phyloP scores from a whole-genome alignment of 129 eudicot species.

The Ambrosia trifida region DNA sequence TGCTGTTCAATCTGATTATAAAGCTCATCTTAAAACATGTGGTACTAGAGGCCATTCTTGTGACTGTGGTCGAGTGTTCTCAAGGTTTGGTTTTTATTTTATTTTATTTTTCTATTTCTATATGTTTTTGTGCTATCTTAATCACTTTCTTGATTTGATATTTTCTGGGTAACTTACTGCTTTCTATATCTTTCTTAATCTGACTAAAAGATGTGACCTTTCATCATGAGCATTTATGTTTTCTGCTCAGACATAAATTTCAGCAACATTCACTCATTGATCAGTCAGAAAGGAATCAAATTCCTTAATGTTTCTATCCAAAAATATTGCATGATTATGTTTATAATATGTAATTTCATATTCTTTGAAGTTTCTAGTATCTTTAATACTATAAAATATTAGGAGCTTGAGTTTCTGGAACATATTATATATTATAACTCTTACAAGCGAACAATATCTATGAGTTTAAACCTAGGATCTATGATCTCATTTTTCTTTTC shows the following conservation, averaged over 20 bases:
- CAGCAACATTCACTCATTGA: slow-evolving; percentile 6
- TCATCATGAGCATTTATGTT: slow-evolving; percentile 32
- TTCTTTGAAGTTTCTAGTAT: not conserved
- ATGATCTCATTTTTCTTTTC: not conserved
- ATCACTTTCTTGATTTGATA: slow-evolving; percentile 17
- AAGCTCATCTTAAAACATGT: slow-evolving; percentile 72
- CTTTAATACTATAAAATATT: slow-evolving; percentile 13
- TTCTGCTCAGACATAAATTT: slow-evolving; percentile 29
- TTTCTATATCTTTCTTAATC: not conserved
- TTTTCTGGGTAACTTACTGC: slow-evolving; percentile 24
- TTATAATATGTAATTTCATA: slow-evolving; percentile 29
- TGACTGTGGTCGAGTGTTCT: slow-evolving; percentile 75
- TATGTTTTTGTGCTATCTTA: not conserved
- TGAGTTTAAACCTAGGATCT: slow-evolving; percentile 24
- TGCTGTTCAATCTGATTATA: slow-evolving; percentile 72
- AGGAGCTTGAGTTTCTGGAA: not conserved
- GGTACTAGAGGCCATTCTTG: slow-evolving; percentile 79
- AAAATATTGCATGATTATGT: slow-evolving; percentile 20
- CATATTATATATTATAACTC: not conserved
- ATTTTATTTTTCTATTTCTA: no score
- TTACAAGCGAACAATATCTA: not conserved
- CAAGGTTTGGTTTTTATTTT: slow-evolving; percentile 46
- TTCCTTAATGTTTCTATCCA: slow-evolving; percentile 22
- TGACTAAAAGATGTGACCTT: slow-evolving; percentile 35
- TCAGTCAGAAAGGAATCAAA: slow-evolving; percentile 24